Evolutionary conservation across 805 yeast genomes (phyloP), one percentile per base, ranked within the genome.

Genomic region (Komagataella pseudopastoris): DNA sequence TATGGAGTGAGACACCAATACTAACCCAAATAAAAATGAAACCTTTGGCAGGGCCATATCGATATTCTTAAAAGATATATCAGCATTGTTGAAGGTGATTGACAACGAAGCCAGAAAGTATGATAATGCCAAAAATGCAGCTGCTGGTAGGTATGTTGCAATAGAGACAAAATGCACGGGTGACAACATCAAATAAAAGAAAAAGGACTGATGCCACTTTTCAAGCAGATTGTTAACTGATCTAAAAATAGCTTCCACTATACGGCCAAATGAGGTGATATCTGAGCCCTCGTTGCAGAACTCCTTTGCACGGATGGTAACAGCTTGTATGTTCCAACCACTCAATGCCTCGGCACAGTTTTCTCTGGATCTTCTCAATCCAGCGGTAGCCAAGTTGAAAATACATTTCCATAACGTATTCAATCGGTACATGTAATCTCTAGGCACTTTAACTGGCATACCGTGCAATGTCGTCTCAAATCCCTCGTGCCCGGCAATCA

Each of bases 201-300:
- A 93, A 61, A 89, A 93, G 1, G 96, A 88, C 67, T 93, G 99
- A 66, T 93, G 99, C 67, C 91, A 91, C 63, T 91, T 95, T 64
- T 93, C 99, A 44, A 91, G 71, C 57, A 93, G 72, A 63, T 93
- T 93, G 69, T 93, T 93, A 44, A 93, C 85, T 0, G 96, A 82
- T 54, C 99, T 77, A 62, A 90, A 82, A 6, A 85, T 71, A 2
- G 95, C 88, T 66, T 93, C 99, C 17, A 88, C 77, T 3, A 91
- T 75, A 63, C 98, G 78, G 4, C 98, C 99, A 63, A 85, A 83
- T 23, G 93, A 88, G 1, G 98, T 91, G 52, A 91, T 81, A 67
- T 93, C 98, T 45, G 47, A 45, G 8, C 39, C 39, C 14, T 30
- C 39, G 12, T 30, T 30, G 14, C 39, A 30, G 39, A 30, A 30